Conservation (phyloP, 2,329 filamentous ascomycete species). For the Aureobasidium lini region DNA sequence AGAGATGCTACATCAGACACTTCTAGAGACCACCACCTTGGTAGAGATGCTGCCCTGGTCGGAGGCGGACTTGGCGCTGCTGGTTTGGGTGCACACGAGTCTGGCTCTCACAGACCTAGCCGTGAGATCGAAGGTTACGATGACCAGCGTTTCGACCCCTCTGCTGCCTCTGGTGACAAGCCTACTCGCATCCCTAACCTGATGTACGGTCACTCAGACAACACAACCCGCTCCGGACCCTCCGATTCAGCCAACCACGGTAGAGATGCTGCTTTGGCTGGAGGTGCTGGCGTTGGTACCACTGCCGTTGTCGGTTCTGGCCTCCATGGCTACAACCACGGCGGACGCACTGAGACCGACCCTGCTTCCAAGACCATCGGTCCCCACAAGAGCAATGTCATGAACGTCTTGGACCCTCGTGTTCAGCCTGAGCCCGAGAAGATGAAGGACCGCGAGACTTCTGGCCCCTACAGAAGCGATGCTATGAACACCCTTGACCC, state of each 20-base stretch:
- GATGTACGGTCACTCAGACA: background rate
- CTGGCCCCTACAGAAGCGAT: slow-evolving; percentile 26
- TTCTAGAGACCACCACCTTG: slow-evolving; percentile 20
- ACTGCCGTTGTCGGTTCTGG: slow-evolving; percentile 17
- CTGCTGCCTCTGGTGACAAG: background rate
- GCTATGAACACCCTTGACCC: slow-evolving; percentile 30
- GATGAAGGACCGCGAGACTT: slow-evolving; percentile 5
- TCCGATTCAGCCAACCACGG: slow-evolving; percentile 10
- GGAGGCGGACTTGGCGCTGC: slow-evolving; percentile 21
- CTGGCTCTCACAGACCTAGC: background rate
- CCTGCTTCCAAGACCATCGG: slow-evolving; percentile 14
- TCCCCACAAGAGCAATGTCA: slow-evolving; percentile 13
- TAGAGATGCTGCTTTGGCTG: slow-evolving; percentile 26
- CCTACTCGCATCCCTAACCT: background rate
- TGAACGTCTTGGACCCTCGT: slow-evolving; percentile 13
- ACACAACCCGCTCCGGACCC: background rate
- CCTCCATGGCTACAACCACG: background rate
- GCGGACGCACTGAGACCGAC: slow-evolving; percentile 9
- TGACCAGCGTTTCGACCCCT: slow-evolving; percentile 11
- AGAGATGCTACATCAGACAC: background rate
- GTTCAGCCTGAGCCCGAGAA: slow-evolving; percentile 11
- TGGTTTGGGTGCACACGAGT: slow-evolving; percentile 11
- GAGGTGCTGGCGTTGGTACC: slow-evolving; percentile 23
- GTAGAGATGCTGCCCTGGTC: slow-evolving; percentile 25
- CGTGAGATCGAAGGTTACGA: slow-evolving; percentile 7